These are phyloP conservation scores for Salix caprea DNA, from an alignment of 345 rosid species.

Conservation along the genomic window DNA sequence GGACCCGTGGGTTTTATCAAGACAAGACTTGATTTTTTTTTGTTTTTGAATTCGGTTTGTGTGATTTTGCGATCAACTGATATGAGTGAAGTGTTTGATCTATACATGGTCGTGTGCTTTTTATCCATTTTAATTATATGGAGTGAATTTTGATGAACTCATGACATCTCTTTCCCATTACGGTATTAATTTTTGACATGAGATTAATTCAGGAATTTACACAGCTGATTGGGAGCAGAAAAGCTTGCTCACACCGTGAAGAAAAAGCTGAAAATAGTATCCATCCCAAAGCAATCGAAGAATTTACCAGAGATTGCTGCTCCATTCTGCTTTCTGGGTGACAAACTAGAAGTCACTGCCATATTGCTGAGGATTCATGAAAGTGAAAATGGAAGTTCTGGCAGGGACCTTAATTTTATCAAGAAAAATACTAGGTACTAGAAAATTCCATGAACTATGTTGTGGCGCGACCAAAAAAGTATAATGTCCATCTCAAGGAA, in stretches of 20 bases:
- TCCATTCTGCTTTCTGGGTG: not conserved
- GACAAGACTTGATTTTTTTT: not conserved
- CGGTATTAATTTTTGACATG: not conserved
- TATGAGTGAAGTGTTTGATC: not conserved
- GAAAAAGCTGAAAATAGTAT: not conserved
- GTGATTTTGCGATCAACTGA: slow-evolving; percentile 12
- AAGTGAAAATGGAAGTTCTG: too few species aligned
- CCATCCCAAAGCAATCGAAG: not conserved
- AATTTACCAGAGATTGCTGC: not conserved
- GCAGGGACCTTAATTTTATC: too few species aligned
- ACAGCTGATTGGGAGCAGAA: not conserved
- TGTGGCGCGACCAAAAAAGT: too few species aligned
- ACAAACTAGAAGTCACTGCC: not conserved
- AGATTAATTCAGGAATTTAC: not conserved
- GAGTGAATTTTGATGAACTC: not conserved
- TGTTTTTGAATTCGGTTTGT: not conserved
- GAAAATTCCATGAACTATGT: too few species aligned
- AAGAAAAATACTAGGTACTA: too few species aligned
- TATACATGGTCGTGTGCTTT: not conserved
- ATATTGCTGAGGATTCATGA: not conserved
- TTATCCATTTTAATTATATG: not conserved
- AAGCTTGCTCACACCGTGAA: not conserved
- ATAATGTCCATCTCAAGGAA: too few species aligned
- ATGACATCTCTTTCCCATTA: not conserved
- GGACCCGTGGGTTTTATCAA: not conserved